Evolutionary conservation across 164 flowering plant genomes (phyloP).

Genomic region (Vitis rupestris): DNA sequence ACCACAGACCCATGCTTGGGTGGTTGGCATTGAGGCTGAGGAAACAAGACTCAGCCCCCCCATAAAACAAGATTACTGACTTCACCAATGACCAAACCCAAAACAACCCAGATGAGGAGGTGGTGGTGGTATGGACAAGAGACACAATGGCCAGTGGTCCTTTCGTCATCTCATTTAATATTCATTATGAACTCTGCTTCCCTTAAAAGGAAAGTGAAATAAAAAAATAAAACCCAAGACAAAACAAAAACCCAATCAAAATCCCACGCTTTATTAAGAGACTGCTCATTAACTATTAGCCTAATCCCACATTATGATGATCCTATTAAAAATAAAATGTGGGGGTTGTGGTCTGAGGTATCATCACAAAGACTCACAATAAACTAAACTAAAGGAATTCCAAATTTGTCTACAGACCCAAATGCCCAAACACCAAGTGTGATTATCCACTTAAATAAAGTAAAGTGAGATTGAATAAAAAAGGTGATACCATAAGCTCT

Average conservation of each 20-base stretch:
- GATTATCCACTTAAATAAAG: too few relatives aligned
- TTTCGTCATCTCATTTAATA: constrained; percentile 16
- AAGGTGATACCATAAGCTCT: too few relatives aligned
- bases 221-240: background rate
- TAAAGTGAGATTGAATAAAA: too few relatives aligned
- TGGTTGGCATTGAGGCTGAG: background rate
- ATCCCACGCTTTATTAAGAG: too few relatives aligned
- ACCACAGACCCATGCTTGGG: constrained; percentile 5
- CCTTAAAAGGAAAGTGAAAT: constrained; percentile 27
- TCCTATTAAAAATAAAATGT: too few relatives aligned
- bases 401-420: too few relatives aligned
- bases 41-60: background rate
- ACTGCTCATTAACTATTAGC: too few relatives aligned
- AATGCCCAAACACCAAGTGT: too few relatives aligned
- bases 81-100: constrained; percentile 22
- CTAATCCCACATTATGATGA: too few relatives aligned
- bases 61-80: constrained; percentile 24
- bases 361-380: too few relatives aligned
- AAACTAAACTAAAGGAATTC: too few relatives aligned
- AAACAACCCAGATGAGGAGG: constrained; percentile 8
- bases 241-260: background rate
- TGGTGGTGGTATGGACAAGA: constrained; percentile 10
- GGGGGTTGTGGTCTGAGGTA: too few relatives aligned
- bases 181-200: constrained; percentile 1
- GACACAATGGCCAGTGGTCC: background rate